Evolutionary conservation across 352 stramenopile genomes (phyloP).

Genomic region (Pilasporangium apinafurcum): DNA sequence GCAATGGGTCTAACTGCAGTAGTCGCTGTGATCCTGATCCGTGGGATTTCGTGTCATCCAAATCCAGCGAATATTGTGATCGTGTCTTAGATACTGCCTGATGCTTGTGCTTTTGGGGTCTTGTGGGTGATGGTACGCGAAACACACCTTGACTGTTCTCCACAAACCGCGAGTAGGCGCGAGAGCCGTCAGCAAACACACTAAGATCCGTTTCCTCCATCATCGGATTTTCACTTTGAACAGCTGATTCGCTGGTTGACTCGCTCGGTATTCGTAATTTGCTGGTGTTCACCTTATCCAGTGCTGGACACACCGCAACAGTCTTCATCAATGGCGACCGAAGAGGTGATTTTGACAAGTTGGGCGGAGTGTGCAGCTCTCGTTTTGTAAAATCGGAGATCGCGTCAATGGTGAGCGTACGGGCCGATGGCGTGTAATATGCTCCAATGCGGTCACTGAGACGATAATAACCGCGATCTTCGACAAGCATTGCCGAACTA

Average conservation of each 20-base stretch:
- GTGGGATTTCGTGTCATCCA: conserved; percentile 13
- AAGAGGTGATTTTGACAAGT: conserved; percentile 23
- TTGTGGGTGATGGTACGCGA: conserved; percentile 39
- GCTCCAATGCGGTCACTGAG: conserved; percentile 77
- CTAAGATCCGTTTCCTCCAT: conserved; percentile 18
- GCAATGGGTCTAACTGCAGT: conserved; percentile 37
- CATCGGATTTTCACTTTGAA: background rate
- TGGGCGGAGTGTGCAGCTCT: conserved; percentile 38
- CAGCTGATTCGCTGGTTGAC: background rate
- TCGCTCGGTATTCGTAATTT: background rate
- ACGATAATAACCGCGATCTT: conserved; percentile 73
- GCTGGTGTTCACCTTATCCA: conserved; percentile 23
- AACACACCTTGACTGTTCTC: conserved; percentile 62
- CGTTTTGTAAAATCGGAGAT: conserved; percentile 60
- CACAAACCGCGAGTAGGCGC: conserved; percentile 51
- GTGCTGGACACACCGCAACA: conserved; percentile 43
- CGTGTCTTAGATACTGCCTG: conserved; percentile 4
- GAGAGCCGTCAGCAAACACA: conserved; percentile 47
- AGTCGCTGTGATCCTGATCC: conserved; percentile 7
- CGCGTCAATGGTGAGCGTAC: conserved; percentile 55
- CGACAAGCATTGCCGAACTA: conserved; percentile 15
- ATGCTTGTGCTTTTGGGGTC: conserved; percentile 17
- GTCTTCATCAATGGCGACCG: conserved; percentile 30
- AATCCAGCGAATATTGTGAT: conserved; percentile 34
- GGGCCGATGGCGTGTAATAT: conserved; percentile 67